These are phyloP conservation scores for Coffea humblotiana DNA, from an alignment of 305 asterid species.

Conservation along the genomic window DNA sequence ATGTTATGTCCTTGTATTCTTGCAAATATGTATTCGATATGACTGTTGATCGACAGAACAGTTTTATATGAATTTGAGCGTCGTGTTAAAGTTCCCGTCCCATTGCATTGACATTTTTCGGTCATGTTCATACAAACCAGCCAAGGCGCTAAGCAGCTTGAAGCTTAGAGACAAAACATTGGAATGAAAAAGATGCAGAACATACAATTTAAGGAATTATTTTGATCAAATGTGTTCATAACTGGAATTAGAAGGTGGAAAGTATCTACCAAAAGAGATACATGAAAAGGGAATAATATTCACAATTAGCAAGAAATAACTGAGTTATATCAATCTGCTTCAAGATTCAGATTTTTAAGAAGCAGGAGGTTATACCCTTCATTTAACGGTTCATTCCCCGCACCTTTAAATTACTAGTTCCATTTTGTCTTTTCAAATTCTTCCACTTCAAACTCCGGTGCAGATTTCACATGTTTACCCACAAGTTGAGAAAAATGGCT, in stretches of 20 bases:
- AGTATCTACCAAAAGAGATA: no score
- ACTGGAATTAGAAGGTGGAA: neutral
- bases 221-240: no score
- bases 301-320: no score
- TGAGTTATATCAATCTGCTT: no score
- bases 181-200: neutral
- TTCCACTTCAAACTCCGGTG: no score
- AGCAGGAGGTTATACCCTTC: no score
- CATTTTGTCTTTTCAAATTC: no score
- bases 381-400: no score
- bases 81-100: neutral
- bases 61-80: constrained; percentile 1
- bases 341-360: no score
- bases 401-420: no score
- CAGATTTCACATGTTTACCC: no score
- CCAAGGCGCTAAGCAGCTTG: neutral
- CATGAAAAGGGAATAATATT: neutral
- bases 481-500: no score
- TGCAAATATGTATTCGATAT: constrained; percentile 23
- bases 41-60: constrained; percentile 8
- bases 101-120: neutral
- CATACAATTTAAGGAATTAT: neutral
- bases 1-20: constrained; percentile 31
- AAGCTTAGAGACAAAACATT: neutral
- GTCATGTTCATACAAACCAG: neutral